Percentiles rank a stretch among this genome's conserved stretches.
Evolutionary conservation across 192 early-diverging fungal genomes (phyloP).

Genomic region (Piromyces finnis): DNA sequence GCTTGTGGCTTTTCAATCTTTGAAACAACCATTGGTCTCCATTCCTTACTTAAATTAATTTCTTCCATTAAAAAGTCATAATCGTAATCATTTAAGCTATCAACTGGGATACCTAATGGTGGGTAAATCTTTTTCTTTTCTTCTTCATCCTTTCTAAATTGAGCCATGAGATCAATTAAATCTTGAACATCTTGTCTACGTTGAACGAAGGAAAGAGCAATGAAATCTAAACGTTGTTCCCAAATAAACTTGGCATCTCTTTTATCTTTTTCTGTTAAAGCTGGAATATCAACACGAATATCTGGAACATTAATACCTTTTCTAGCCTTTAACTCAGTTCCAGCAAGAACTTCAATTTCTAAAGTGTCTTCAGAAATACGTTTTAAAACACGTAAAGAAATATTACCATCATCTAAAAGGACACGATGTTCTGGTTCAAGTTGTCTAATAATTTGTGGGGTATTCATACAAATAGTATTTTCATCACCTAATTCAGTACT

Average conservation of each 20-base stretch:
- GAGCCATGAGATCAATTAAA: conserved; percentile 8
- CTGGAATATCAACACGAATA: conserved; percentile 19
- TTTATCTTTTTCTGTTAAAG: conserved; percentile 34
- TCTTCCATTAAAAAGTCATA: neutral
- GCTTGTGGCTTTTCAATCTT: conserved; percentile 99
- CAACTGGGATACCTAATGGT: neutral
- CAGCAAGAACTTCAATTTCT: conserved; percentile 19
- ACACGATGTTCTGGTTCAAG: conserved; percentile 25
- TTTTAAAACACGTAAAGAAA: conserved; percentile 13
- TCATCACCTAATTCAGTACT: neutral
- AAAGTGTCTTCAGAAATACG: conserved; percentile 19
- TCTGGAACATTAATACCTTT: conserved; percentile 42
- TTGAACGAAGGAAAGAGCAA: conserved; percentile 31
- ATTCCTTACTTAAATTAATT: neutral
- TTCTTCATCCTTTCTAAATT: neutral
- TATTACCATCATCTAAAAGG: conserved; percentile 28
- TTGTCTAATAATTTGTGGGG: conserved; percentile 13
- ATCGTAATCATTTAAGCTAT: neutral
- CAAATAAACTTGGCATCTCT: conserved; percentile 21
- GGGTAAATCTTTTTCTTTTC: neutral
- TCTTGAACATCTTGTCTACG: conserved; percentile 22
- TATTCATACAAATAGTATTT: conserved; percentile 14
- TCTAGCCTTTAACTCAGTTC: conserved; percentile 21
- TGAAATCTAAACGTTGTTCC: conserved; percentile 22
- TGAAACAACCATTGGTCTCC: conserved; percentile 43